A percentile compares a stretch with the other conserved stretches of the same genome.
These are phyloP conservation scores for Heimioporus sp. DNA, from an alignment of 768 basidiomycete genomes.

Conservation along the genomic window DNA sequence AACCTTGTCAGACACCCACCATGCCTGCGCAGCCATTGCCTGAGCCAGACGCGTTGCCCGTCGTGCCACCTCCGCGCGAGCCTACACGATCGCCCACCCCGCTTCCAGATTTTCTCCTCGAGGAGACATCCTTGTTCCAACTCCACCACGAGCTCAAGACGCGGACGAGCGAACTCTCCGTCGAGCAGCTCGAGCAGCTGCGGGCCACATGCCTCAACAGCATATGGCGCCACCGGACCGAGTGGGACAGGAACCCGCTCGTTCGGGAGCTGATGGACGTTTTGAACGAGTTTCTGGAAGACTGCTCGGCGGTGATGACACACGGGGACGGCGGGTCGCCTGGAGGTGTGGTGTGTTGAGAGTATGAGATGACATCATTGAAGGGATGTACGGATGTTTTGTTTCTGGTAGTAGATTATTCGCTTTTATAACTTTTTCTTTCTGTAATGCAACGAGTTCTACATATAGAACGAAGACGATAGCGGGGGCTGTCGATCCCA, in stretches of 20 bases:
- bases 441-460: too few relatives aligned
- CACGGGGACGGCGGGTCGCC: not conserved
- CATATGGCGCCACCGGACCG: conserved; percentile 79
- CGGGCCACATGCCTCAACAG: conserved; percentile 76
- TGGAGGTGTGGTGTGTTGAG: not conserved
- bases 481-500: too few relatives aligned
- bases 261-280: conserved; percentile 55
- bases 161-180: conserved; percentile 57
- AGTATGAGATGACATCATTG: too few relatives aligned
- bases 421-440: conserved; percentile 20
- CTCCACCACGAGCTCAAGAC: conserved; percentile 51
- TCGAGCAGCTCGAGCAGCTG: conserved; percentile 94
- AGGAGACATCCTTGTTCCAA: conserved; percentile 45
- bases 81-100: conserved; percentile 66
- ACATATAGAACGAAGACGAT: too few relatives aligned
- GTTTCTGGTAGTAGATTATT: conserved; percentile 21
- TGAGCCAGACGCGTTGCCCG: conserved; percentile 20
- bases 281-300: conserved; percentile 65
- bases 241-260: conserved; percentile 79
- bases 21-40: conserved; percentile 1
- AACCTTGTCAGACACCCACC: conserved; percentile 6
- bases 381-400: not conserved
- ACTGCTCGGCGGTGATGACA: conserved; percentile 41
- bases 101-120: conserved; percentile 73
- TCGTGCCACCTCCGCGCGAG: conserved; percentile 29